Base-by-base conservation (phyloP, 78 protist genomes). In the Speleostelium caveatum region DNA sequence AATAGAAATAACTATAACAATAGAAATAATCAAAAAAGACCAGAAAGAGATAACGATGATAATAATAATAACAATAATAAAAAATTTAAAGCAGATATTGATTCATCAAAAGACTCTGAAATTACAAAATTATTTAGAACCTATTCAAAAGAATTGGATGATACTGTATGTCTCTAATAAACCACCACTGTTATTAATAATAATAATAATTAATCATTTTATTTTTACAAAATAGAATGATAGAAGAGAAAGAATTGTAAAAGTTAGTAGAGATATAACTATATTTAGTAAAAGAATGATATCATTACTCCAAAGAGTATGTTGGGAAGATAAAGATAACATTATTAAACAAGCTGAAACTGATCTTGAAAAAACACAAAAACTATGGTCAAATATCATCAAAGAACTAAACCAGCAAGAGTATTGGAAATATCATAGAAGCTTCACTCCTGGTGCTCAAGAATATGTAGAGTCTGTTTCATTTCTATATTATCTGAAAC, bases 171-270 rank as follows among this genome's bases (percentile, higher is more conserved):
- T 17, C 0, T 38, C 30, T n/a, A 19, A 14, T 58, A 6, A 58
- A n/a, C n/a, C n/a, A n/a, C n/a, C n/a, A n/a, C n/a, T n/a, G n/a
- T n/a, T n/a, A 5, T 19, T 56, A 28, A n/a, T 3, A 3, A 51
- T 55, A 1, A 51, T 3, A 5, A 21, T 60, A 32, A n/a, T 16
- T 10, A 35, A 12, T 12, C 24, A 12, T 65, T 77, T 17, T 35
- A 36, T 7, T 22, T 17, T 65, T 21, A 28, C 19, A 19, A 10
- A 24, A 24, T 38, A 86, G 93, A 86, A 75, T 75, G 93, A 86
- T 67, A 74, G 75, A 66, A 63, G 93, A 74, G 93, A 86, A 67
- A 74, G 93, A 55, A 86, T 86, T 55, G 86, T 86, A 30, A 86
- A 86, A 33, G 53, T 45, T 28, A 51, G 71, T 49, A 65, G 93